phyloP scores from a whole-genome alignment of 306 rosid species.

The barrel medic (Medicago truncatula) region MtrunA17r5.0-ANR NC_053048.1:2460501-2461000 shows the following conservation, averaged over 20 bases:
- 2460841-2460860: not conserved
- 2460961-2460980: too few species aligned
- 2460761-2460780: constrained; percentile 62
- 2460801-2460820: not conserved
- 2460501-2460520: constrained; percentile 54
- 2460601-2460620: constrained; percentile 64
- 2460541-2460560: constrained; percentile 68
- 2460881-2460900: too few species aligned
- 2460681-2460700: constrained; percentile 64
- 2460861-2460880: too few species aligned
- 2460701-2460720: constrained; percentile 51
- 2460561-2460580: constrained; percentile 69
- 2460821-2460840: not conserved
- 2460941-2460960: too few species aligned
- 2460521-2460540: constrained; percentile 46
- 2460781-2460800: constrained; percentile 70
- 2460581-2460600: constrained; percentile 47
- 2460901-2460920: too few species aligned
- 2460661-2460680: constrained; percentile 47
- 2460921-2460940: too few species aligned
- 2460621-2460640: constrained; percentile 46
- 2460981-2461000: too few species aligned
- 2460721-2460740: constrained; percentile 61
- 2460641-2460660: constrained; percentile 88
- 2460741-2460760: constrained; percentile 76